These are phyloP conservation scores for Echites panduratus DNA, from an alignment of 257 asterid species.

Conservation along the genomic window DNA sequence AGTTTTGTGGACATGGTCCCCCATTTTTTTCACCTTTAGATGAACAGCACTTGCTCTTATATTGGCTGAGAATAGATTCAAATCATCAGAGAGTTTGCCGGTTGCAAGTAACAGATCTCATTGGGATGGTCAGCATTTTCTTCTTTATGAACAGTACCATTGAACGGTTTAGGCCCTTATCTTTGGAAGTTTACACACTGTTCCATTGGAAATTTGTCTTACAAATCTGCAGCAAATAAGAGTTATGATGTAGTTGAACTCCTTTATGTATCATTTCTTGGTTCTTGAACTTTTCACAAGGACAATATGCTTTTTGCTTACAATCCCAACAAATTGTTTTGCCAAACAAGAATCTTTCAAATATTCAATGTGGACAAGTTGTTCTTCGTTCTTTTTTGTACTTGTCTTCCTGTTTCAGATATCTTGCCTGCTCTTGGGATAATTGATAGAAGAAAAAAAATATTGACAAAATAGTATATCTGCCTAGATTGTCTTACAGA, in stretches of 20 bases:
- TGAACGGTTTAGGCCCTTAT: neutral
- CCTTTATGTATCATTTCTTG: neutral
- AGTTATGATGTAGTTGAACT: neutral
- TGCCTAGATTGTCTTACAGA: neutral
- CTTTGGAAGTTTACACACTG: neutral
- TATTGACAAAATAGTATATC: neutral
- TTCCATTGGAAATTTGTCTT: neutral
- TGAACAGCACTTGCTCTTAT: neutral
- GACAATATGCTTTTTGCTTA: neutral
- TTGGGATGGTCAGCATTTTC: neutral
- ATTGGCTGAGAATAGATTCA: neutral
- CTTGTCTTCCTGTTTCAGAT: neutral
- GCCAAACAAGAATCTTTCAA: neutral
- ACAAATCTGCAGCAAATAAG: neutral
- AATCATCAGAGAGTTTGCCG: neutral
- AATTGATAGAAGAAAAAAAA: neutral
- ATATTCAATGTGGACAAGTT: neutral
- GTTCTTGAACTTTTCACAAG: conserved; percentile 1
- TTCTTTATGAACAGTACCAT: too few species aligned
- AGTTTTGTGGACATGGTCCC: neutral
- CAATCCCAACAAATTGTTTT: conserved; percentile 7
- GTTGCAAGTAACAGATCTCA: neutral
- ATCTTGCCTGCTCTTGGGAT: neutral
- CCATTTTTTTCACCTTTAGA: neutral
- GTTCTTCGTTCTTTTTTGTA: neutral